Conservation (phyloP, 345 rosid genomes). For the Eucalyptus regnans region DNA sequence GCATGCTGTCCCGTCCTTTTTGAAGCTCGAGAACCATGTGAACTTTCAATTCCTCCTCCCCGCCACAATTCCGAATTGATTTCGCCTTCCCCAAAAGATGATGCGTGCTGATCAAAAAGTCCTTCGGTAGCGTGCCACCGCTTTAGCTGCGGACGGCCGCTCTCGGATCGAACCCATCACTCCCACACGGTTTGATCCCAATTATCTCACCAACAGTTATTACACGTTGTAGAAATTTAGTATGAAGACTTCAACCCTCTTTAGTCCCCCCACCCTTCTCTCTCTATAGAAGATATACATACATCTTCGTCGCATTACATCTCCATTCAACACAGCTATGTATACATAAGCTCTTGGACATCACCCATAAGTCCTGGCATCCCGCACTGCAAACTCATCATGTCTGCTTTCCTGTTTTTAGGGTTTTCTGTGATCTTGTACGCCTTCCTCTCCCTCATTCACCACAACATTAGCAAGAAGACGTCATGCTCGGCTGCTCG, state of each 20-base stretch:
- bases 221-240: neutral
- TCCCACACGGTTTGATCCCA: neutral
- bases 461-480: neutral
- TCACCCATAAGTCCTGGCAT: neutral
- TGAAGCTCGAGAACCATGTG: neutral
- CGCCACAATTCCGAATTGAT: too few relatives aligned
- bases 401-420: neutral
- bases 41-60: neutral
- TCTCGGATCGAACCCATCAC: neutral
- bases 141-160: neutral
- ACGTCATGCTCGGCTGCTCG: neutral
- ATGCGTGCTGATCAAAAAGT: neutral
- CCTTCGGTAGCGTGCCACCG: neutral
- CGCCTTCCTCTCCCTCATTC: neutral
- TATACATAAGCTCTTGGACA: neutral
- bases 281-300: neutral
- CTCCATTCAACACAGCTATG: neutral
- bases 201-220: neutral
- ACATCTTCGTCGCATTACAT: neutral
- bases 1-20: neutral
- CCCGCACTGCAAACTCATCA: neutral
- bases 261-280: neutral
- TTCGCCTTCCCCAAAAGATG: neutral
- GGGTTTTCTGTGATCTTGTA: neutral
- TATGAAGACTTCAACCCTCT: neutral